Percentiles rank a stretch among this genome's conserved stretches.
phyloP scores from a whole-genome alignment of 2,329 filamentous ascomycete genomes.

The Sphaerulina vaccinii region DNA sequence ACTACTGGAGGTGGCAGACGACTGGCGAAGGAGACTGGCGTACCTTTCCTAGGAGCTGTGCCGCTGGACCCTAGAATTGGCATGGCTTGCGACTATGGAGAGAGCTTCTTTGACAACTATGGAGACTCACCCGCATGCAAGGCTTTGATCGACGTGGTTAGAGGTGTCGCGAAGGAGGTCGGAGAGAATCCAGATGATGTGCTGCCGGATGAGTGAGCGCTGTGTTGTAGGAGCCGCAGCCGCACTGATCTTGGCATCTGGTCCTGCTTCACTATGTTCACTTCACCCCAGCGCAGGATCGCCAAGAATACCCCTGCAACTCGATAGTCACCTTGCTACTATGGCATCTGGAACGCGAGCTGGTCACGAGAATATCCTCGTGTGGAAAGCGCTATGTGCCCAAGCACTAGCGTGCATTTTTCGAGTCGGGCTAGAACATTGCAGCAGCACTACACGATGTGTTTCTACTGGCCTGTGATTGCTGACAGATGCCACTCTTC shows the following conservation, averaged over 20 bases:
- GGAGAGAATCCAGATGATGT: conserved; percentile 35
- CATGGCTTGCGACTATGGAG: conserved; percentile 94
- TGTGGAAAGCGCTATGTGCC: no score
- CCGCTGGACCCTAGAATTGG: conserved; percentile 91
- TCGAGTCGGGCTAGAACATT: no score
- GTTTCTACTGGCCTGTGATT: no score
- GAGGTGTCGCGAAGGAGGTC: conserved; percentile 53
- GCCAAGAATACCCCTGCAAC: no score
- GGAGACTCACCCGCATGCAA: conserved; percentile 87
- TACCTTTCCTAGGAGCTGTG: conserved; percentile 86
- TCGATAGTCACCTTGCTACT: no score
- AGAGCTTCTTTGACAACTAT: conserved; percentile 94
- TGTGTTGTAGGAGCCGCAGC: background rate
- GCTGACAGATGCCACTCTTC: no score
- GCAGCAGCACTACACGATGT: no score
- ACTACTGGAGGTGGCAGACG: conserved; percentile 83
- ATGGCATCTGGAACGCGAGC: no score
- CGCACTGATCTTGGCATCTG: background rate
- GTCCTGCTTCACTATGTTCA: background rate
- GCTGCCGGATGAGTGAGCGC: conserved; percentile 31
- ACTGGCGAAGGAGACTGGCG: conserved; percentile 79
- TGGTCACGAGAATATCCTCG: no score
- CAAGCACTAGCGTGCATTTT: no score
- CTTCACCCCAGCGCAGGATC: no score
- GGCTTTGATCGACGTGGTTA: conserved; percentile 79